Conservation (phyloP, 2,329 filamentous ascomycete genomes). For the Fusarium nelsonii region DNA sequence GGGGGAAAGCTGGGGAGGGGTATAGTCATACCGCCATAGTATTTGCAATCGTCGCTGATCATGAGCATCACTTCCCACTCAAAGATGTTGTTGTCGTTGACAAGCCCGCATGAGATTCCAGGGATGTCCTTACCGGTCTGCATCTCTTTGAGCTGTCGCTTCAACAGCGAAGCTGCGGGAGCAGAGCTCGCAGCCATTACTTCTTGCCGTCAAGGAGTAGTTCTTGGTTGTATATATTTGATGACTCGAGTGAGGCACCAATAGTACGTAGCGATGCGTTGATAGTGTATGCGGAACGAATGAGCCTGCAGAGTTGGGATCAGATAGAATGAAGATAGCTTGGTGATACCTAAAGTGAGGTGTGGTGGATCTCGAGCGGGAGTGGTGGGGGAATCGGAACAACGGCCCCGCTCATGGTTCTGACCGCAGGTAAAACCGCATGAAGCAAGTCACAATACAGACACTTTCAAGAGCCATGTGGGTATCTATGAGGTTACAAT, state of each 20-base stretch:
- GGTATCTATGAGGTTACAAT: background rate
- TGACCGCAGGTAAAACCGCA: background rate
- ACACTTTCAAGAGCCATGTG: no score
- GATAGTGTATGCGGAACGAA: conserved; percentile 18
- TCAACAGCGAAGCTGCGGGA: conserved; percentile 79
- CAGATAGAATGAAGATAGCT: conserved; percentile 14
- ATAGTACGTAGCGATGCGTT: background rate
- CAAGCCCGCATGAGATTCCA: conserved; percentile 91
- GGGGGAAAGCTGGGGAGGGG: background rate
- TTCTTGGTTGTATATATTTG: background rate
- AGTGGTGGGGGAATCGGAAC: conserved; percentile 33
- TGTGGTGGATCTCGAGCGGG: conserved; percentile 19
- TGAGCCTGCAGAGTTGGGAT: conserved; percentile 19
- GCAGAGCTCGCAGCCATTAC: conserved; percentile 50
- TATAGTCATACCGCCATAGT: conserved; percentile 81
- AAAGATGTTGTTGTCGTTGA: conserved; percentile 88
- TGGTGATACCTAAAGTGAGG: conserved; percentile 9
- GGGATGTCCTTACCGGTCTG: conserved; percentile 90
- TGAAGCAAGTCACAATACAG: conserved; percentile 16
- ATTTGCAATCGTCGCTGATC: conserved; percentile 94
- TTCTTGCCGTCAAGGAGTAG: background rate
- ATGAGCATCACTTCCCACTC: conserved; percentile 99
- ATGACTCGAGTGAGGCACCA: background rate
- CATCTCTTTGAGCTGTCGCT: conserved; percentile 93
- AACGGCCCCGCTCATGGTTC: conserved; percentile 27